Conservation (phyloP, 805 yeast species). For the Hanseniaspora guilliermondii region DNA sequence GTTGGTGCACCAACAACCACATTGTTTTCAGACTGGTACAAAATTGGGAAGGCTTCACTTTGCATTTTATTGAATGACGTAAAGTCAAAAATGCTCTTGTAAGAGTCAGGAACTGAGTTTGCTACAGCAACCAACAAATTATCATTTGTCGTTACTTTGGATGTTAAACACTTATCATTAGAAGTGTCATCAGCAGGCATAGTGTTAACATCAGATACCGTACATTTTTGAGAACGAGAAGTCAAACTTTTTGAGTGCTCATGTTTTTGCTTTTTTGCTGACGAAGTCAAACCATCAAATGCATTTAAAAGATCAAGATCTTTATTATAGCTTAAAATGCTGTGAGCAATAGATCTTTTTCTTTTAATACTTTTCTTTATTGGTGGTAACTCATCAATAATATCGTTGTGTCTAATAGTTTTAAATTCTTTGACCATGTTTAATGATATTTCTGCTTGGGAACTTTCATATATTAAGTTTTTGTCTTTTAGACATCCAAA, state of each 20-base stretch:
- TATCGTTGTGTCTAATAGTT: neutral
- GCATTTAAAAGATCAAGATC: neutral
- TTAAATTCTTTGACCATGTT: neutral
- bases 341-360: neutral
- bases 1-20: constrained; percentile 45
- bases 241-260: too few relatives aligned
- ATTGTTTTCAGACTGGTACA: constrained; percentile 30
- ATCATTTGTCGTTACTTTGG: neutral
- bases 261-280: neutral
- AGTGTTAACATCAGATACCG: neutral
- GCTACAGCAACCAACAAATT: neutral
- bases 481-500: neutral
- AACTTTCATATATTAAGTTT: neutral
- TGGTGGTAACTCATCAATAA: neutral
- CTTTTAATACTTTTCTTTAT: neutral
- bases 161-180: neutral
- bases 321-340: neutral
- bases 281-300: neutral
- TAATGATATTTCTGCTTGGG: neutral
- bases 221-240: neutral
- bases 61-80: constrained; percentile 39
- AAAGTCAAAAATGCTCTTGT: constrained; percentile 26
- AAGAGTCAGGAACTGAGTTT: neutral
- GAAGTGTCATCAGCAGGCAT: neutral
- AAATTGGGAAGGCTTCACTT: constrained; percentile 30